Evolutionary conservation across 306 rosid genomes (phyloP).

Genomic region (Calophaca sinica): DNA sequence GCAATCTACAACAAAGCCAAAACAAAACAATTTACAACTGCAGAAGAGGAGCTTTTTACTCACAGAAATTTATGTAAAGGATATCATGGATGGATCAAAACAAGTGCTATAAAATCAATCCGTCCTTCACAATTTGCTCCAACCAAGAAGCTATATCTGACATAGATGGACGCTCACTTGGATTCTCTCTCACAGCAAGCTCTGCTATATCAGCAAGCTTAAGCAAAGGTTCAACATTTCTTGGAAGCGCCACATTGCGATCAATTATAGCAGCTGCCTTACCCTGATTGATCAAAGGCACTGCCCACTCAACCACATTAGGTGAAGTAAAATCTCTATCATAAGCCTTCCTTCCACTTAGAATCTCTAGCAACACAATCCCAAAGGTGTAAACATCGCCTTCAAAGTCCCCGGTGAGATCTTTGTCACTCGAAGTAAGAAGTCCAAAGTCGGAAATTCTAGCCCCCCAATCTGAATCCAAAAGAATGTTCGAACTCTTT

Average conservation of each 20-base stretch:
- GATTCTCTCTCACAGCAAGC: slow-evolving; percentile 62
- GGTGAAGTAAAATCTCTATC: slow-evolving; percentile 76
- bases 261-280: slow-evolving; percentile 80
- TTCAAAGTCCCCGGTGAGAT: slow-evolving; percentile 55
- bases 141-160: slow-evolving; percentile 77
- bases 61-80: slow-evolving; percentile 36
- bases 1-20: slow-evolving; percentile 59
- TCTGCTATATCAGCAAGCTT: slow-evolving; percentile 85
- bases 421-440: slow-evolving; percentile 63
- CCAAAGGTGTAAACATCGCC: slow-evolving; percentile 78
- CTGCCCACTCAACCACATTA: slow-evolving; percentile 80
- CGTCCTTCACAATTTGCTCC: slow-evolving; percentile 87
- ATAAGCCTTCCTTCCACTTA: slow-evolving; percentile 86
- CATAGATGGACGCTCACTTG: slow-evolving; percentile 70
- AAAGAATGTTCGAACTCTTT: slow-evolving; percentile 80
- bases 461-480: slow-evolving; percentile 87
- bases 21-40: slow-evolving; percentile 63
- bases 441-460: slow-evolving; percentile 86
- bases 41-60: slow-evolving; percentile 36
- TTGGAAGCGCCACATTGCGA: slow-evolving; percentile 64
- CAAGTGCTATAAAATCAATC: slow-evolving; percentile 59
- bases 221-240: slow-evolving; percentile 88
- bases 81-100: slow-evolving; percentile 19
- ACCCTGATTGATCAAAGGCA: slow-evolving; percentile 79
- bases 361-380: slow-evolving; percentile 77